Conservation (phyloP, 2,329 filamentous ascomycete species). For the Thelonectria olida region DNA sequence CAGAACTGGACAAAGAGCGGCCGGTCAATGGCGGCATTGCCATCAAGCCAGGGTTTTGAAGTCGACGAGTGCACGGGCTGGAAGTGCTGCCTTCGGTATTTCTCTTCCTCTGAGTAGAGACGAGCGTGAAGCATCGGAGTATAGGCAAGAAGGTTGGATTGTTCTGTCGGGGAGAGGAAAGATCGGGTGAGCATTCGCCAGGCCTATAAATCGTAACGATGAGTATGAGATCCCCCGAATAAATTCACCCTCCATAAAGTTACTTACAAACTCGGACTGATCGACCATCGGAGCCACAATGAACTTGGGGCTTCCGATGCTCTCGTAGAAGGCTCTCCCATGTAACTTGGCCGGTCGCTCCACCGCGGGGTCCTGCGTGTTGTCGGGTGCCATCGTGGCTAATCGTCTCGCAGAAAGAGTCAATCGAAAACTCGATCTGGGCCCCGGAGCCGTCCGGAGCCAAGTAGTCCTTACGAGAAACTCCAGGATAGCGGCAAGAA, state of each 20-base stretch:
- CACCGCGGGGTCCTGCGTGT: constrained; percentile 29
- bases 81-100: constrained; percentile 84
- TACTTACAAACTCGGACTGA: constrained; percentile 91
- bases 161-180: constrained; percentile 76
- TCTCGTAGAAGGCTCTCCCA: constrained; percentile 93
- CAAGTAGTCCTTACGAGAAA: constrained; percentile 24
- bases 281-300: constrained; percentile 98
- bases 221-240: neutral
- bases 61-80: constrained; percentile 65
- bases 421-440: constrained; percentile 10
- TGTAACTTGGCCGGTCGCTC: constrained; percentile 67
- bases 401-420: constrained; percentile 27
- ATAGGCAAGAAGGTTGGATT: constrained; percentile 80
- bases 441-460: constrained; percentile 38
- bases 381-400: constrained; percentile 44
- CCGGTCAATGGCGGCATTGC: constrained; percentile 83
- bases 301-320: constrained; percentile 89
- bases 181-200: constrained; percentile 97
- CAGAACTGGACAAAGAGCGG: constrained; percentile 98
- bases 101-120: constrained; percentile 79
- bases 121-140: constrained; percentile 97
- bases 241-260: neutral
- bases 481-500: constrained; percentile 33
- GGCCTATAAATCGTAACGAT: constrained; percentile 65
- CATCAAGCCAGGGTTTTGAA: constrained; percentile 75